Evolutionary conservation across 805 yeast genomes (phyloP).

Genomic region (Candida easanensis): DNA sequence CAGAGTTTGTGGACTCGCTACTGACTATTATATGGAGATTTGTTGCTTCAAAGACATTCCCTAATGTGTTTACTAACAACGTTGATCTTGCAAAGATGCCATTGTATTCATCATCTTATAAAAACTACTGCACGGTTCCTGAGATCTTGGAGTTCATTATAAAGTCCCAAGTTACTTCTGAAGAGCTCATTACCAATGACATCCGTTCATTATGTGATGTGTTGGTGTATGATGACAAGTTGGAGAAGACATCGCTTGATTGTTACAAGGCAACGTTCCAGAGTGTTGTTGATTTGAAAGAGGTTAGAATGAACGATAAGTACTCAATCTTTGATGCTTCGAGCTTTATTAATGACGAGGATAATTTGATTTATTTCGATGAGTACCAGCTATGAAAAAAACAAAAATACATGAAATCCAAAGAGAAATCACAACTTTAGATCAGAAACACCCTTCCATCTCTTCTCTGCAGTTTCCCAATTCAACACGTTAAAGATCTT

Average conservation of each 20-base stretch:
- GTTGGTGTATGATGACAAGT: constrained; percentile 77
- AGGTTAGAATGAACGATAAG: constrained; percentile 26
- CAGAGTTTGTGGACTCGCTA: constrained; percentile 85
- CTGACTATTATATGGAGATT: constrained; percentile 85
- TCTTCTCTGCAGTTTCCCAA: constrained; percentile 49
- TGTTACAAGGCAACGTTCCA: constrained; percentile 83
- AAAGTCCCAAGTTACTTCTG: constrained; percentile 71
- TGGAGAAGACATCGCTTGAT: constrained; percentile 62
- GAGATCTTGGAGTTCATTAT: constrained; percentile 74
- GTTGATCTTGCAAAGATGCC: constrained; percentile 28
- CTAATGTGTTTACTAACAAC: constrained; percentile 54
- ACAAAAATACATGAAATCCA: not conserved
- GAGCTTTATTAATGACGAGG: constrained; percentile 36
- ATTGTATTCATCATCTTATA: constrained; percentile 54
- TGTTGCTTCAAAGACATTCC: constrained; percentile 73
- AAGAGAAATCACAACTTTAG: constrained; percentile 9
- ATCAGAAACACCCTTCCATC: constrained; percentile 28
- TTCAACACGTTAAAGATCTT: constrained; percentile 50
- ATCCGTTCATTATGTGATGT: constrained; percentile 86
- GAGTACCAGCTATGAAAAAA: constrained; percentile 42
- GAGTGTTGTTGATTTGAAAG: constrained; percentile 65
- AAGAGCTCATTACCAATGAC: constrained; percentile 72
- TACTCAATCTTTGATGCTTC: constrained; percentile 42
- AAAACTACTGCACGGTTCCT: constrained; percentile 66
- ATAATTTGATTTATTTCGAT: constrained; percentile 43